Evolutionary conservation across 1,284 basidiomycete genomes (phyloP).

Genomic region (Trichosporon coremiiforme): DNA sequence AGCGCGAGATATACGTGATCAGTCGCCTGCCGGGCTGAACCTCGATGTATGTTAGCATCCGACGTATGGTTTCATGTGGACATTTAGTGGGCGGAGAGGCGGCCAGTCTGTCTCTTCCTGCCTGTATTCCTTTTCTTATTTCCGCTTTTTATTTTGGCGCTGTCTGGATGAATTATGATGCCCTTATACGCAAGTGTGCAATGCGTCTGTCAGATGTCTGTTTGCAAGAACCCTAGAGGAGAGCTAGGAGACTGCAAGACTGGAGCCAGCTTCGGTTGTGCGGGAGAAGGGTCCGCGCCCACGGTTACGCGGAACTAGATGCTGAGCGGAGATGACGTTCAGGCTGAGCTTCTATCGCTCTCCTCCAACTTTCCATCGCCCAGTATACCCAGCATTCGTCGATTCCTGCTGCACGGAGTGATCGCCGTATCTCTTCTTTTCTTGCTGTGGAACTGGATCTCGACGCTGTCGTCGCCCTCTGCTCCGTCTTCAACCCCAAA

Average conservation of each 20-base stretch:
- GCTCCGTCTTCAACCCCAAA: neutral
- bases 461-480: neutral
- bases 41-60: slow-evolving; percentile 11
- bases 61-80: slow-evolving; percentile 22
- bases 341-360: slow-evolving; percentile 1
- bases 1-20: neutral
- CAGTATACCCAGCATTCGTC: slow-evolving; percentile 6
- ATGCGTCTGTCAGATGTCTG: too few relatives aligned
- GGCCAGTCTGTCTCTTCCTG: slow-evolving; percentile 7
- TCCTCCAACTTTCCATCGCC: neutral
- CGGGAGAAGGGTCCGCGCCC: neutral
- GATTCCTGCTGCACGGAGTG: neutral
- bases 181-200: slow-evolving; percentile 7
- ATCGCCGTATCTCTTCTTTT: neutral
- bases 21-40: neutral
- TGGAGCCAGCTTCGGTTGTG: neutral
- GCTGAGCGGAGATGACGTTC: slow-evolving; percentile 8
- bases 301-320: neutral
- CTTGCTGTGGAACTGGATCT: slow-evolving; percentile 15
- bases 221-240: too few relatives aligned
- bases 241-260: too few relatives aligned
- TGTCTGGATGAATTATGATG: slow-evolving; percentile 31
- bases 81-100: neutral
- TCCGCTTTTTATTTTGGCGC: slow-evolving; percentile 28
- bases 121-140: too few relatives aligned